Percentiles rank a stretch among this genome's conserved stretches.
phyloP scores from a whole-genome alignment of 768 basidiomycete species.

The Flagelloscypha sp. region DNA sequence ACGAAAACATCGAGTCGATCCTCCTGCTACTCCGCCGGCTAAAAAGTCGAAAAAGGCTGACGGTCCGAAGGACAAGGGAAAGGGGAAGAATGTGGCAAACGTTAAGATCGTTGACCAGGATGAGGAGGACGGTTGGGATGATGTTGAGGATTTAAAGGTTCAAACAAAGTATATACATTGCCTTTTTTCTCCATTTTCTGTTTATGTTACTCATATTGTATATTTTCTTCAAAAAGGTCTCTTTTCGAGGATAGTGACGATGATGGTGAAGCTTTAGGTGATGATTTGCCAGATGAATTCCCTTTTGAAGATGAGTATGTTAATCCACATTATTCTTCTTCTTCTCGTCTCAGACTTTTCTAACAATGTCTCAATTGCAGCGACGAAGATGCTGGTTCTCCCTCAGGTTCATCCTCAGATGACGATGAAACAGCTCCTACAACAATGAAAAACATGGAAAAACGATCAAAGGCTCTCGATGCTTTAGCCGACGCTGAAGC shows the following conservation, averaged over 20 bases:
- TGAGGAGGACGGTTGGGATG: slow-evolving; percentile 54
- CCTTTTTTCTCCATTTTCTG: slow-evolving; percentile 3
- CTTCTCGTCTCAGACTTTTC: slow-evolving; percentile 9
- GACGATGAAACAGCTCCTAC: slow-evolving; percentile 43
- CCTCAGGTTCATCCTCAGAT: slow-evolving; percentile 34
- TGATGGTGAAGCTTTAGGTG: slow-evolving; percentile 27
- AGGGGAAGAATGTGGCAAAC: slow-evolving; percentile 9
- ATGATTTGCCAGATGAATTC: slow-evolving; percentile 44
- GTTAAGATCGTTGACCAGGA: slow-evolving; percentile 23
- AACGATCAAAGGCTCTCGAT: slow-evolving; percentile 71
- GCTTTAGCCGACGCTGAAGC: slow-evolving; percentile 59
- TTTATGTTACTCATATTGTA: slow-evolving; percentile 3
- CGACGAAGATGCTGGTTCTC: slow-evolving; percentile 29
- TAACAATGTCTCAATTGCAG: slow-evolving; percentile 45
- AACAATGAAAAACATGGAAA: slow-evolving; percentile 77
- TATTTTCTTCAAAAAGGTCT: slow-evolving; percentile 28
- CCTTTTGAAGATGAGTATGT: slow-evolving; percentile 37
- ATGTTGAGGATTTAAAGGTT: slow-evolving; percentile 42
- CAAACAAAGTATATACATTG: slow-evolving; percentile 29
- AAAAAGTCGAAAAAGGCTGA: slow-evolving; percentile 11
- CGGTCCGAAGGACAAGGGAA: slow-evolving; percentile 8
- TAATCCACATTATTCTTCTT: background rate
- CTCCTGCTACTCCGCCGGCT: too few species aligned
- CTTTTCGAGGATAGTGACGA: slow-evolving; percentile 42
- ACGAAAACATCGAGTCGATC: slow-evolving; percentile 38